These are phyloP conservation scores for Monascus ruber DNA, from an alignment of 2,329 filamentous ascomycete genomes.

Conservation along the genomic window DNA sequence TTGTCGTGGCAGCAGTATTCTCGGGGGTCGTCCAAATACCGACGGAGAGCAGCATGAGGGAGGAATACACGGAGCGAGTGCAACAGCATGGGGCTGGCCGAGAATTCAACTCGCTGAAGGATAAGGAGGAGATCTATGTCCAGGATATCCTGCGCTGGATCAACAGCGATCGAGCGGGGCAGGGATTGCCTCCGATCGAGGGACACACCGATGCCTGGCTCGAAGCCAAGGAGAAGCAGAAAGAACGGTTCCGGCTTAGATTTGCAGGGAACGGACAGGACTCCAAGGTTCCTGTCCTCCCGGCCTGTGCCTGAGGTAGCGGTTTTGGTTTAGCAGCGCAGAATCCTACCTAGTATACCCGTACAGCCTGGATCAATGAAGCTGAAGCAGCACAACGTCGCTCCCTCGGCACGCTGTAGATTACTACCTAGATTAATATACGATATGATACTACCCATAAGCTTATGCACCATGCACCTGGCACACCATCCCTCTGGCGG, in stretches of 20 bases:
- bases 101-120: slow-evolving; percentile 27
- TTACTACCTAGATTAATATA: too few relatives aligned
- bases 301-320: too few relatives aligned
- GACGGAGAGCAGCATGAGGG: slow-evolving; percentile 23
- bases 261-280: not conserved
- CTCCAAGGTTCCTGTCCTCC: not conserved
- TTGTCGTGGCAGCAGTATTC: slow-evolving; percentile 47
- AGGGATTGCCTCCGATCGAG: slow-evolving; percentile 13
- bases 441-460: too few relatives aligned
- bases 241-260: not conserved
- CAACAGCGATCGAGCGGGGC: slow-evolving; percentile 12
- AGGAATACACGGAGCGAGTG: slow-evolving; percentile 18
- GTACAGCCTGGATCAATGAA: too few relatives aligned
- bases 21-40: slow-evolving; percentile 42
- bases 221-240: slow-evolving; percentile 14
- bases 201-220: slow-evolving; percentile 22
- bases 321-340: too few relatives aligned
- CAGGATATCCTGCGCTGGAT: slow-evolving; percentile 23
- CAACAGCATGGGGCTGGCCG: slow-evolving; percentile 18
- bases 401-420: too few relatives aligned
- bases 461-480: too few relatives aligned
- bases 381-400: too few relatives aligned
- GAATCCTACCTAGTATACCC: too few relatives aligned
- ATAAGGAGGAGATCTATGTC: slow-evolving; percentile 24
- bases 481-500: too few relatives aligned